These are phyloP conservation scores for Asterochloris erici DNA, from an alignment of 139 green algal genomes.

Conservation along the genomic window DNA sequence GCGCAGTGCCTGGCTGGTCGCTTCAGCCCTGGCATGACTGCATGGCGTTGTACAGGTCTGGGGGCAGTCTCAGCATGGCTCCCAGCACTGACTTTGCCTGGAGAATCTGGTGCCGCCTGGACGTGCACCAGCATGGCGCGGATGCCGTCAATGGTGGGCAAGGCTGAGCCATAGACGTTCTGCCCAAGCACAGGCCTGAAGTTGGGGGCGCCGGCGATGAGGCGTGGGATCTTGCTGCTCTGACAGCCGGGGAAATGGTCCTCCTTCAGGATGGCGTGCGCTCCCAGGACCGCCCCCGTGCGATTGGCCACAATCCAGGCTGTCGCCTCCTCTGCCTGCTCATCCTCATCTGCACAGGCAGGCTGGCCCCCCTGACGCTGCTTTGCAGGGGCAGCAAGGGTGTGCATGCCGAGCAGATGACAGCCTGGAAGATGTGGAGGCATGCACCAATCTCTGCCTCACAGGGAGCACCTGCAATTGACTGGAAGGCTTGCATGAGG, in stretches of 20 bases:
- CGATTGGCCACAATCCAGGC: conserved; percentile 14
- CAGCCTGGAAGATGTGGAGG: too few species aligned
- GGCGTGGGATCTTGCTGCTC: conserved; percentile 29
- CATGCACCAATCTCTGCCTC: too few species aligned
- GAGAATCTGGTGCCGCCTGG: conserved; percentile 11
- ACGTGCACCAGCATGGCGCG: conserved; percentile 58
- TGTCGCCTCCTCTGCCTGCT: conserved; percentile 12
- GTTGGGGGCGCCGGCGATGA: conserved; percentile 70
- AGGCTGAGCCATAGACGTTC: conserved; percentile 83
- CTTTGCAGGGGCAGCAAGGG: neutral
- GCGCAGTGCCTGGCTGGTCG: too few species aligned
- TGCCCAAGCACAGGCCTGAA: conserved; percentile 59
- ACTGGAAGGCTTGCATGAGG: too few species aligned
- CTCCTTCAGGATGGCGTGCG: conserved; percentile 87
- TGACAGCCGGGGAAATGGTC: conserved; percentile 80
- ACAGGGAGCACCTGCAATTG: too few species aligned
- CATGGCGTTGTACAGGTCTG: too few species aligned
- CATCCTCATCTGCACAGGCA: conserved; percentile 5
- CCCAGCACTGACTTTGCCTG: neutral
- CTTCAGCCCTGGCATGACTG: too few species aligned
- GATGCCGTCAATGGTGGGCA: conserved; percentile 86
- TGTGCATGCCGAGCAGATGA: too few species aligned
- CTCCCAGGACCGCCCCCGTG: conserved; percentile 63
- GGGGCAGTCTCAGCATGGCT: too few species aligned
- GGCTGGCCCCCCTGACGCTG: too few species aligned